phyloP scores from a whole-genome alignment of 495 filamentous ascomycete species.

The Trypethelium eluteriae region DNA sequence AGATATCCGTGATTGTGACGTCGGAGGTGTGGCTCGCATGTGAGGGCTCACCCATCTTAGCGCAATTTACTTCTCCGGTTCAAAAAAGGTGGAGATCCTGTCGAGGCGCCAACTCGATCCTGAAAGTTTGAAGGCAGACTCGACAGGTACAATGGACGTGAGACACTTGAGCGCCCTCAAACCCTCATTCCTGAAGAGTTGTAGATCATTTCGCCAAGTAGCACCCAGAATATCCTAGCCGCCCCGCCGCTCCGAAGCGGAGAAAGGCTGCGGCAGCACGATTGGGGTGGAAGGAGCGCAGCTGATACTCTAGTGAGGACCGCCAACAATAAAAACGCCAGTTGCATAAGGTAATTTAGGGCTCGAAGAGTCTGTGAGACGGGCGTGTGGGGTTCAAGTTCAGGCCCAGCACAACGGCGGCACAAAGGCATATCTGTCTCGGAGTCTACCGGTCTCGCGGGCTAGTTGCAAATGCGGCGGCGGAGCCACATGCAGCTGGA shows the following conservation, averaged over 20 bases:
- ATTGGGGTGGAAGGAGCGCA: conserved; percentile 4
- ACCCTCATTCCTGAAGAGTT: background rate
- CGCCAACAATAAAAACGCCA: background rate
- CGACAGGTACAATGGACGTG: background rate
- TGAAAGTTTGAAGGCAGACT: background rate
- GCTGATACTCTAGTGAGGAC: conserved; percentile 7
- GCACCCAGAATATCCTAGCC: conserved; percentile 9
- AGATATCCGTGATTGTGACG: background rate
- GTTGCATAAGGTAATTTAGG: background rate
- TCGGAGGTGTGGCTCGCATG: conserved; percentile 2
- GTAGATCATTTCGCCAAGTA: background rate
- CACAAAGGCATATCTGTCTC: conserved; percentile 10
- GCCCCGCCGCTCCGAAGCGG: conserved; percentile 7
- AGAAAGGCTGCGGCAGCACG: conserved; percentile 5
- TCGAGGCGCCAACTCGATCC: background rate
- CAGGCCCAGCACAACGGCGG: background rate
- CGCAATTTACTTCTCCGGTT: background rate
- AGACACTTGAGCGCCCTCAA: background rate
- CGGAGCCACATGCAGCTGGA: conserved; percentile 9
- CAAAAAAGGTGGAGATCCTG: conserved; percentile 1
- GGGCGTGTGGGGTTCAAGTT: background rate
- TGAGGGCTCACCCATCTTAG: background rate
- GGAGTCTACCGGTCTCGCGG: conserved; percentile 10
- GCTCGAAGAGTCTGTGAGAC: background rate
- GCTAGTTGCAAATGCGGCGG: conserved; percentile 1